Conservation (phyloP, 805 yeast genomes). For the Saturnispora zaruensis region DNA sequence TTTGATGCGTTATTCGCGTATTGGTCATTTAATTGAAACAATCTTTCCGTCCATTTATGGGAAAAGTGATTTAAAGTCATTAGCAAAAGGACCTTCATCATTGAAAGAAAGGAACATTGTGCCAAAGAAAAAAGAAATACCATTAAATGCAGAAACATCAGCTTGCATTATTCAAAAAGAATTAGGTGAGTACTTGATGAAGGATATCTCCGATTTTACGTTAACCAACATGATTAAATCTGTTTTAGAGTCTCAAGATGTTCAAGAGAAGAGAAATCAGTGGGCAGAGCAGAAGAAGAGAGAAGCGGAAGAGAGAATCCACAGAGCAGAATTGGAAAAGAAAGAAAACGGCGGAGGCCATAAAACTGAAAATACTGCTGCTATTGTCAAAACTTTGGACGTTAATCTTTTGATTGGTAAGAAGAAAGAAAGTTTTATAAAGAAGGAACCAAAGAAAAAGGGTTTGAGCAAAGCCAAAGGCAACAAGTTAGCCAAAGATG, state of each 20-base stretch:
- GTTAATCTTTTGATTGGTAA: slow-evolving; percentile 10
- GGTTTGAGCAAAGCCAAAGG: background rate
- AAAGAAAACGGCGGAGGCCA: background rate
- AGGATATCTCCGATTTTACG: slow-evolving; percentile 66
- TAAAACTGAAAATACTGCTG: slow-evolving; percentile 32
- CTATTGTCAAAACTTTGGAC: slow-evolving; percentile 11
- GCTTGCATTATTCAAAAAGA: slow-evolving; percentile 51
- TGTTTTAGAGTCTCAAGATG: slow-evolving; percentile 41
- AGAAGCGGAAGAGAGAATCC: slow-evolving; percentile 9
- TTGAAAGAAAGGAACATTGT: background rate
- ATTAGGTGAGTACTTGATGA: slow-evolving; percentile 49
- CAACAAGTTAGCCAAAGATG: slow-evolving; percentile 18
- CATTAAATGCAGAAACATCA: slow-evolving; percentile 47
- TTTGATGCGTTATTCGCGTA: slow-evolving; percentile 20
- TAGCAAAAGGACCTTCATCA: background rate
- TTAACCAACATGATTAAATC: slow-evolving; percentile 63
- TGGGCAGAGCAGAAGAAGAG: slow-evolving; percentile 9
- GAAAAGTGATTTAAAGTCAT: background rate
- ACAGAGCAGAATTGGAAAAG: slow-evolving; percentile 19
- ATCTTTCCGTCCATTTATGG: slow-evolving; percentile 3
- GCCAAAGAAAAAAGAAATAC: background rate
- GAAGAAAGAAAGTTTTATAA: slow-evolving; percentile 28
- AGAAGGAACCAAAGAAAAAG: slow-evolving; percentile 33
- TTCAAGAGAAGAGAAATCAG: slow-evolving; percentile 15
- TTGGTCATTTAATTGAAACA: slow-evolving; percentile 20